phyloP scores from a whole-genome alignment of 1,284 basidiomycete species.

The Apiotrichum sp. region DNA sequence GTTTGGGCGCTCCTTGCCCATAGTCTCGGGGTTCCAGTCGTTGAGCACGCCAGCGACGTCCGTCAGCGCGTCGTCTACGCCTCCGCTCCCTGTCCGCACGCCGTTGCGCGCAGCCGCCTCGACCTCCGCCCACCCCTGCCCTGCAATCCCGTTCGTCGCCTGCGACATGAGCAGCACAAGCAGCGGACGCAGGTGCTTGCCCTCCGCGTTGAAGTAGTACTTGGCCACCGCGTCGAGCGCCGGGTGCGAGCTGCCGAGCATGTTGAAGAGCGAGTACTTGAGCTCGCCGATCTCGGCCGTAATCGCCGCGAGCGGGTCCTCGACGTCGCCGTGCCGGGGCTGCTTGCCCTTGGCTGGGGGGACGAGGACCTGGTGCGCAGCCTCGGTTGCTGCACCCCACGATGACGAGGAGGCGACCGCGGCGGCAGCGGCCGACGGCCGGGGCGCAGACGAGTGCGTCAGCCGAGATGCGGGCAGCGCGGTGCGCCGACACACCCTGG shows the following conservation, averaged over 20 bases:
- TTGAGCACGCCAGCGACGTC: conserved; percentile 44
- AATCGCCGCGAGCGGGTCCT: conserved; percentile 49
- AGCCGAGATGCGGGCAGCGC: not conserved
- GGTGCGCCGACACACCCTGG: conserved; percentile 2
- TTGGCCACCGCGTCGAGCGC: conserved; percentile 80
- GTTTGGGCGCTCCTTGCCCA: conserved; percentile 31
- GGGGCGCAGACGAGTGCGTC: conserved; percentile 13
- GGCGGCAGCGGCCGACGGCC: conserved; percentile 6
- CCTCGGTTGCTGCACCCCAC: conserved; percentile 43
- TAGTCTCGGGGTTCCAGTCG: conserved; percentile 47
- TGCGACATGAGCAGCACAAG: conserved; percentile 84
- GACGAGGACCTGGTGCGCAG: conserved; percentile 36
- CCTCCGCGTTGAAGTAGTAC: conserved; percentile 80
- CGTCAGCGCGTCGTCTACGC: conserved; percentile 42
- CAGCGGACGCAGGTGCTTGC: conserved; percentile 83
- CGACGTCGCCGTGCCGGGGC: conserved; percentile 2
- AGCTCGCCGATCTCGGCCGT: conserved; percentile 68
- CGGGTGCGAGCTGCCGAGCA: conserved; percentile 85
- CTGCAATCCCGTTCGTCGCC: conserved; percentile 76
- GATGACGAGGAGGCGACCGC: conserved; percentile 13
- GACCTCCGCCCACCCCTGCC: conserved; percentile 24
- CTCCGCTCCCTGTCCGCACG: conserved; percentile 15
- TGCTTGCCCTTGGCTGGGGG: conserved; percentile 15
- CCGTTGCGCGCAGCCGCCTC: conserved; percentile 4
- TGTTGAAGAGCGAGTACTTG: conserved; percentile 65